Percentiles rank a stretch among this genome's conserved stretches.
Evolutionary conservation across 163 green algal species (phyloP).

Genomic region (Volvox carteri): DNA sequence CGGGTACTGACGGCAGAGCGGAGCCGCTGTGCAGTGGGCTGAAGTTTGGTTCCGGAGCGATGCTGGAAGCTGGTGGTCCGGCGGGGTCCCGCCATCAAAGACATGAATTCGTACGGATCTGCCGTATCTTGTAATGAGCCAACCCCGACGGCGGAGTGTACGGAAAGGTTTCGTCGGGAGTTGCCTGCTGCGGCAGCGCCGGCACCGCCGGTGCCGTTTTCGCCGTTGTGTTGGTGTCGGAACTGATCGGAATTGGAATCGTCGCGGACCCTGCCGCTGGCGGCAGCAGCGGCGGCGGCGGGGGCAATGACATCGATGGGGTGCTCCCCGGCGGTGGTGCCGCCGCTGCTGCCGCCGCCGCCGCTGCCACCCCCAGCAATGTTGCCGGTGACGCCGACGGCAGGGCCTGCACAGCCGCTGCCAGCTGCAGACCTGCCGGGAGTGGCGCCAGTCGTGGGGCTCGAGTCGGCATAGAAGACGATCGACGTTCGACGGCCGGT

Average conservation of each 20-base stretch:
- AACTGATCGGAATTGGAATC: no score
- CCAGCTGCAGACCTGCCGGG: background rate
- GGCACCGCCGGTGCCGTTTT: background rate
- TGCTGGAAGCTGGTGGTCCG: constrained; percentile 15
- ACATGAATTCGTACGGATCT: background rate
- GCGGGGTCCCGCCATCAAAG: background rate
- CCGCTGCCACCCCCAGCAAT: background rate
- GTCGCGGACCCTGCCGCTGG: background rate
- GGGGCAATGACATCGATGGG: background rate
- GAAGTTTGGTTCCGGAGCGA: background rate
- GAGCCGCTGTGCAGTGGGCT: constrained; percentile 12
- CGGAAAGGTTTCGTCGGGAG: background rate
- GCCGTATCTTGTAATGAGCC: background rate
- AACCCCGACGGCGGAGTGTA: background rate
- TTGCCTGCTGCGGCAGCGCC: background rate
- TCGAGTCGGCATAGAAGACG: background rate
- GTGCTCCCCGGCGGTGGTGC: background rate
- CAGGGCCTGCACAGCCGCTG: background rate
- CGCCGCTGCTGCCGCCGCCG: background rate
- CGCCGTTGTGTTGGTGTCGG: no score
- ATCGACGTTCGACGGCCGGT: background rate
- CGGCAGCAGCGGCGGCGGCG: background rate
- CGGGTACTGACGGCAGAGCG: background rate
- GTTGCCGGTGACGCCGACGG: background rate
- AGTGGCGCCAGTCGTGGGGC: background rate